Base-by-base conservation (phyloP, 331 rosid genomes). In the Stylosanthes scabra region DNA sequence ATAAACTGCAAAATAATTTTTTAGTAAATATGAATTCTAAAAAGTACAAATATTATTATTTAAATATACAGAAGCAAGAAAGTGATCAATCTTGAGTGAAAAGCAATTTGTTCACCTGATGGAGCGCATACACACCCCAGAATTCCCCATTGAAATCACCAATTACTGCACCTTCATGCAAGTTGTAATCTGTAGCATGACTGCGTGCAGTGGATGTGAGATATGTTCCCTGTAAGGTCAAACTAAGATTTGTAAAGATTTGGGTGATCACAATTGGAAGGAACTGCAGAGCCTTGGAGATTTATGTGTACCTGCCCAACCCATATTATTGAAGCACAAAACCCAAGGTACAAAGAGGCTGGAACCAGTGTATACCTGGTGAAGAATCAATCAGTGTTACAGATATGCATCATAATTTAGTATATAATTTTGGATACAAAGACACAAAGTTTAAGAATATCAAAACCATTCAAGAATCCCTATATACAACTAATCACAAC, bases 321-420 rank as follows among this genome's bases (percentile, higher is more conserved):
- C 97, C 97, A 94, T 74, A 89, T 84, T 59, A 94, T 94, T 66
- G 99, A 86, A 83, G 97, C 94, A 83, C 97, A 79, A 90, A 94
- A 94, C 11, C 97, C 97, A 59, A 94, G 93, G 84, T 88, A 91
- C 72, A 94, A 27, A 78, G 99, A 94, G 65, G 92, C 91, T 37
- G 97, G 97, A 72, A 91, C 86, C 93, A 91, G 82, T 20, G 96
- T 90, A 71, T 80, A 94, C 99, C 99, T 91, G 83, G 78, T 79
- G 66, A 58, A 74, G 74, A 70, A 62, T 68, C 63, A 1, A 14
- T 44, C 74, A 41, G 7, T 28, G 47, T 47, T 66, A 78, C 77
- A 68, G 16, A 63, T 67, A 29, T 68, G n/a, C 42, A 57, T 59
- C 54, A 37, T 12, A 34, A 44, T 41, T 65, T 63, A 8, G 54